Base-by-base conservation (phyloP, 2,329 filamentous ascomycete species). In the Aspergillus novofumigatus region DNA sequence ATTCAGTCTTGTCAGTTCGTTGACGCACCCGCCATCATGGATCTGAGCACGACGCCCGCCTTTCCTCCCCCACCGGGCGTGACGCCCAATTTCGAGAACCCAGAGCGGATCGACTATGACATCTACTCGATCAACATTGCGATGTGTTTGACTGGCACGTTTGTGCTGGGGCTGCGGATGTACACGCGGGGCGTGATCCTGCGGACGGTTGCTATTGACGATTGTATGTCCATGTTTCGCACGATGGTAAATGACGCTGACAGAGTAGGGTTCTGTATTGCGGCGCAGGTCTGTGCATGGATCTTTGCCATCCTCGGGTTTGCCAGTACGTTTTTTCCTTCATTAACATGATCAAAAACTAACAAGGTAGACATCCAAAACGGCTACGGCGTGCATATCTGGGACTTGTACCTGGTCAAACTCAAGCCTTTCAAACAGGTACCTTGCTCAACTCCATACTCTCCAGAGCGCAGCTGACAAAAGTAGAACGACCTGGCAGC, bases 401-500 rank as follows among this genome's bases (percentile, higher is more conserved):
- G 59, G 59, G 45, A 61, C n/a, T 20, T 61, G 28, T 32, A 59
- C 28, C 53, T 59, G 2, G 52, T 49, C 28, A 52, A 55, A 28
- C 41, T 61, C 20, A 61, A 50, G 17, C 51, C 54, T 1, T 61
- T 61, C 32, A 59, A 61, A 42, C 49, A 60, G 58, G 58, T 60
- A 44, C 5, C 51, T 41, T 35, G 29, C 9, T 2, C 28, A 2
- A 11, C 11, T 14, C 29, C 11, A 21, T 1, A 1, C 11, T 14
- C 7, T 8, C 9, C 10, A 5, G 1, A 6, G 7, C 2, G 3
- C 41, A 14, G 9, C 45, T 3, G 32, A 38, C 28, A 1, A 4
- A 2, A 38, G 10, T 29, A 61, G 59, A 53, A 59, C 29, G 59
- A 61, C 21, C 54, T 61, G 8, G 59, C 56, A 7, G 59, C 52